phyloP scores from a whole-genome alignment of 495 filamentous ascomycete genomes.

The Pyrenula aspistea region DNA sequence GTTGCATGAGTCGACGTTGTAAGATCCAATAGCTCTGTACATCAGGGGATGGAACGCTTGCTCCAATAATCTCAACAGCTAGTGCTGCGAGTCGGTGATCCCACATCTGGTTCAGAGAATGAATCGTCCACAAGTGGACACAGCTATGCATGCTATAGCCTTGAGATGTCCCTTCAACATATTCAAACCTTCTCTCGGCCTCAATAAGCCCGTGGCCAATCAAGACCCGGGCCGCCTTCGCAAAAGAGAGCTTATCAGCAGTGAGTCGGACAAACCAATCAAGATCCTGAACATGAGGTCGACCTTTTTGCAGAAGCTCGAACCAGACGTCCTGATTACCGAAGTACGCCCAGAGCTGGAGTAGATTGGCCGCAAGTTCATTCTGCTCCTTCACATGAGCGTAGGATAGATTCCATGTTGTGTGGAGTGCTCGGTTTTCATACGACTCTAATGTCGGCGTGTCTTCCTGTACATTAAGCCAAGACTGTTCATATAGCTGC shows the following conservation, averaged over 20 bases:
- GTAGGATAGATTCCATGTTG: slow-evolving; percentile 20
- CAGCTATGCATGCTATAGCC: slow-evolving; percentile 21
- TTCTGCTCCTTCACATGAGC: slow-evolving; percentile 14
- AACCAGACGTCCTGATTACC: slow-evolving; percentile 18
- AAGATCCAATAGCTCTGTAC: slow-evolving; percentile 3
- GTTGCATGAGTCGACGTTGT: slow-evolving; percentile 14
- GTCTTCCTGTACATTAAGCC: slow-evolving; percentile 13
- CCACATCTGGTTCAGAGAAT: no score
- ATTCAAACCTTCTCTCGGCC: no score
- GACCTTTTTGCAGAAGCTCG: slow-evolving; percentile 8
- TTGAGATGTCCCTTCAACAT: slow-evolving; percentile 12
- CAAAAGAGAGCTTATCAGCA: slow-evolving; percentile 14
- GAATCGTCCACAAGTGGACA: slow-evolving; percentile 1
- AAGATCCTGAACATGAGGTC: slow-evolving; percentile 5
- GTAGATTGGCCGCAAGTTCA: slow-evolving; percentile 16
- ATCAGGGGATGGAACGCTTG: no score
- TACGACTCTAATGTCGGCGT: slow-evolving; percentile 1
- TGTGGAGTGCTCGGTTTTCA: slow-evolving; percentile 2
- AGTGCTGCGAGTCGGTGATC: no score
- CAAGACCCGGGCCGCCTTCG: slow-evolving; percentile 11
- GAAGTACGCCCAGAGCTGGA: slow-evolving; percentile 22
- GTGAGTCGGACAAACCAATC: slow-evolving; percentile 17
- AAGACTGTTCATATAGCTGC: slow-evolving; percentile 20
- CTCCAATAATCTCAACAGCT: no score
- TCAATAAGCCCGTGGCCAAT: no score